Evolutionary conservation across 176 grass and related monocot genomes (phyloP).

Genomic region (Ananas comosus): DNA sequence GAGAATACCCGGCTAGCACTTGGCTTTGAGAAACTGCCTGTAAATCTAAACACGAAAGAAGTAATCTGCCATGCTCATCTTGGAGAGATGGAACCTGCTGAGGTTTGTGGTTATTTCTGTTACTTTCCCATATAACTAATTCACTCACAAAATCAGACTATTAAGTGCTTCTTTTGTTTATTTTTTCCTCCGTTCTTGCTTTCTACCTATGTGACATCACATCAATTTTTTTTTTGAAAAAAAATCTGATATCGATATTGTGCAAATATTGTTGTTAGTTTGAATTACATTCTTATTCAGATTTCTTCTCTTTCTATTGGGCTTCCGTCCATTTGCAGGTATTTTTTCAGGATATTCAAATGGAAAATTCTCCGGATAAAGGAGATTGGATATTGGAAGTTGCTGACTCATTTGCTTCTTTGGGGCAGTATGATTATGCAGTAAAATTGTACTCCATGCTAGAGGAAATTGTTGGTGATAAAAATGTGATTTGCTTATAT

Average conservation of each 20-base stretch:
- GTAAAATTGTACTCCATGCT: constrained; percentile 64
- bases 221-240: too few species aligned
- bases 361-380: constrained; percentile 46
- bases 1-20: constrained; percentile 25
- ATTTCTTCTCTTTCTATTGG: not conserved
- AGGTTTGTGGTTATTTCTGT: constrained; percentile 38
- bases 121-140: not conserved
- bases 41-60: constrained; percentile 56
- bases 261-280: too few species aligned
- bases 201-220: too few species aligned
- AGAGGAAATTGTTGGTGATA: constrained; percentile 35
- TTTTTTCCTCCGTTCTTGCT: not conserved
- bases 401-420: constrained; percentile 43
- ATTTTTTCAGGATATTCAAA: constrained; percentile 45
- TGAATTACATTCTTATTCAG: not conserved
- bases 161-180: constrained; percentile 2
- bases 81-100: constrained; percentile 70
- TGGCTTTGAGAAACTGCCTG: constrained; percentile 31
- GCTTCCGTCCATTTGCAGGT: constrained; percentile 25
- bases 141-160: not conserved
- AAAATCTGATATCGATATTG: too few species aligned
- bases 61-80: constrained; percentile 58
- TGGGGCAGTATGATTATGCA: constrained; percentile 60
- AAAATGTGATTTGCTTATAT: constrained; percentile 42
- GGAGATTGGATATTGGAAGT: constrained; percentile 44